Conservation (phyloP, 495 filamentous ascomycete species). For the Terfezia claveryi region DNA sequence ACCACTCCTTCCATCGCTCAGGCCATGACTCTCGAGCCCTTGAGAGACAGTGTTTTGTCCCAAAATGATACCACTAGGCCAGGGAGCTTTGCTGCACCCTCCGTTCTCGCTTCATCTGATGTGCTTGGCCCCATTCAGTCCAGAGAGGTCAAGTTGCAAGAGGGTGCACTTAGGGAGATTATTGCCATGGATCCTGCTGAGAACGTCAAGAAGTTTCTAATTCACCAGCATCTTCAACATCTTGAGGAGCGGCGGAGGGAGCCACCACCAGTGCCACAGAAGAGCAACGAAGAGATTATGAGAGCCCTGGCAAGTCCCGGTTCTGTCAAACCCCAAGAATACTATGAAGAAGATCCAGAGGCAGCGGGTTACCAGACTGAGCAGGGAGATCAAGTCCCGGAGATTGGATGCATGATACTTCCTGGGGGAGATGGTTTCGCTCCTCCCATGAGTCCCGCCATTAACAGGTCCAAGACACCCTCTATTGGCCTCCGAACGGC, state of each 20-base stretch:
- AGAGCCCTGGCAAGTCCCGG: conserved; percentile 10
- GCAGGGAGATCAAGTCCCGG: conserved; percentile 3
- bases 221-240: conserved; percentile 19
- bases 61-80: conserved; percentile 10
- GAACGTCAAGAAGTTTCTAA: conserved; percentile 68
- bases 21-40: background rate
- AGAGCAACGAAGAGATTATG: conserved; percentile 22
- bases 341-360: background rate
- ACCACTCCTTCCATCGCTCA: conserved; percentile 19
- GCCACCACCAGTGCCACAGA: conserved; percentile 25
- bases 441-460: conserved; percentile 1
- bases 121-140: conserved; percentile 45
- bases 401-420: conserved; percentile 12
- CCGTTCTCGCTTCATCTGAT: conserved; percentile 77
- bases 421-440: conserved; percentile 7
- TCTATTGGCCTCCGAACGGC: conserved; percentile 8
- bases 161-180: conserved; percentile 44
- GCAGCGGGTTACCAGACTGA: background rate
- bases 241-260: conserved; percentile 21
- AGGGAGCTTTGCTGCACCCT: conserved; percentile 28
- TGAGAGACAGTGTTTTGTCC: conserved; percentile 2
- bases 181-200: conserved; percentile 62
- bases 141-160: conserved; percentile 43
- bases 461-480: conserved; percentile 11
- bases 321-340: conserved; percentile 4